Conservation (phyloP, 2,329 filamentous ascomycete species). For the Sarocladium kiliense region DNA sequence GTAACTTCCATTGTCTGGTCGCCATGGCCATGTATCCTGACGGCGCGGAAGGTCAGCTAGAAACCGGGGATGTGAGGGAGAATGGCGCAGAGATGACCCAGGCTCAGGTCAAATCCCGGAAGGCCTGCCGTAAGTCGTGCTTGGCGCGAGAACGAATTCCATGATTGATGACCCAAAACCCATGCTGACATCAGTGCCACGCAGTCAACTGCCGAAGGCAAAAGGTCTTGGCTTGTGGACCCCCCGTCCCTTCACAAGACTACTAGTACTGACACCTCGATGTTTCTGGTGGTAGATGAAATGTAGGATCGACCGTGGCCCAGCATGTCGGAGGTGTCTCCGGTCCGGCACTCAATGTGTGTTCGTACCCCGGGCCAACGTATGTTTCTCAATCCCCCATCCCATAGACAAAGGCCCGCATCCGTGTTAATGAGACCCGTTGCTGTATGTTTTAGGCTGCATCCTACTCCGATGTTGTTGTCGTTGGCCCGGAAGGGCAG, state of each 20-base stretch:
- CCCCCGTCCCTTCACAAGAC: not conserved
- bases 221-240: not conserved
- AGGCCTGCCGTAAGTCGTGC: constrained; percentile 4
- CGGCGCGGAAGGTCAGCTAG: not conserved
- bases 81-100: not conserved
- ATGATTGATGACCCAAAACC: not conserved
- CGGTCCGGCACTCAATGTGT: not conserved
- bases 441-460: not conserved
- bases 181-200: not conserved
- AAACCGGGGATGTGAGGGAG: not conserved
- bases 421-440: not conserved
- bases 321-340: constrained; percentile 2
- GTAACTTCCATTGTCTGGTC: not conserved
- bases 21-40: not conserved
- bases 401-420: not conserved
- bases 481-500: not conserved
- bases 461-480: not conserved
- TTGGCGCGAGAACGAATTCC: not conserved
- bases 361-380: constrained; percentile 1
- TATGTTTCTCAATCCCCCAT: not conserved
- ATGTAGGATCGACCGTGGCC: constrained; percentile 2
- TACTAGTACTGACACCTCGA: not conserved
- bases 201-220: constrained; percentile 6
- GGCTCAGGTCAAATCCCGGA: not conserved
- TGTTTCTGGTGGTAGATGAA: constrained; percentile 1